Conservation (phyloP, 2,329 filamentous ascomycete genomes). For the Achaetomium macrosporum region DNA sequence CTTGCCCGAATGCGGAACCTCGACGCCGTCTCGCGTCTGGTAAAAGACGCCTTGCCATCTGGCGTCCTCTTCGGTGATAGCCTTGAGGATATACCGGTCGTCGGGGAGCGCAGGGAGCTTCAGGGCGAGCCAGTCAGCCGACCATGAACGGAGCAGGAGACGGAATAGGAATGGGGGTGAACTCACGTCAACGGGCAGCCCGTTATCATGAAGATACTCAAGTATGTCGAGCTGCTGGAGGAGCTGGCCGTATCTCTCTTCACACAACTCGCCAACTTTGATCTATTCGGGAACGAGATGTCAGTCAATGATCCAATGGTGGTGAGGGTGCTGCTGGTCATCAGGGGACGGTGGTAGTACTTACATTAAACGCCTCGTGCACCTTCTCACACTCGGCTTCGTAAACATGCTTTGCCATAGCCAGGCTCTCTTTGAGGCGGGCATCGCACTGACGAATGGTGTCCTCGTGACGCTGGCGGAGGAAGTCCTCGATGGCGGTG, state of each 20-base stretch:
- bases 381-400: slow-evolving; percentile 19
- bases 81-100: slow-evolving; percentile 41
- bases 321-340: not conserved
- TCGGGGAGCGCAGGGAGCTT: slow-evolving; percentile 28
- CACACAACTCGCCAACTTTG: slow-evolving; percentile 30
- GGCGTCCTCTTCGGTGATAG: slow-evolving; percentile 40
- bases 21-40: slow-evolving; percentile 35
- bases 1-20: slow-evolving; percentile 40
- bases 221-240: slow-evolving; percentile 43
- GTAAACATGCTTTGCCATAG: slow-evolving; percentile 23
- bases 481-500: slow-evolving; percentile 42
- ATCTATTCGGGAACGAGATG: slow-evolving; percentile 2
- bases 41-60: slow-evolving; percentile 40
- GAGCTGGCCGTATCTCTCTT: slow-evolving; percentile 42
- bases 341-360: not conserved
- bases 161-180: not conserved
- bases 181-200: slow-evolving; percentile 47
- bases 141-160: not conserved
- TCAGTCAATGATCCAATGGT: too few species aligned
- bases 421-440: slow-evolving; percentile 16
- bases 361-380: slow-evolving; percentile 23
- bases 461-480: slow-evolving; percentile 40
- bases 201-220: slow-evolving; percentile 37
- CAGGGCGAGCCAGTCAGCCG: slow-evolving; percentile 10
- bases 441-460: slow-evolving; percentile 25